Percentiles rank a stretch among this genome's conserved stretches.
Evolutionary conservation across 2,329 filamentous ascomycete species (phyloP).

Genomic region (Talaromyces funiculosus): DNA sequence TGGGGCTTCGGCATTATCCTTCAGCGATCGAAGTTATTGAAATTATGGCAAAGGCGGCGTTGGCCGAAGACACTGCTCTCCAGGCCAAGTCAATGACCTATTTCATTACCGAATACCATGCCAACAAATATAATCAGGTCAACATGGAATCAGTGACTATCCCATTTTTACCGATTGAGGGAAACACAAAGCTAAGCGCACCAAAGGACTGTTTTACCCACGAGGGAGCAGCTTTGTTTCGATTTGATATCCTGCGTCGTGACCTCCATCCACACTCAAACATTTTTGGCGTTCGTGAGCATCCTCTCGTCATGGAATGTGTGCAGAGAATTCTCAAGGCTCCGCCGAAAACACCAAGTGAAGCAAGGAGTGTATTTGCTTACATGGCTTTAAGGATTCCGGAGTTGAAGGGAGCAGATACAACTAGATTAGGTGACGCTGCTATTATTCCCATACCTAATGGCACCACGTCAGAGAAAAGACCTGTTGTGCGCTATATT

Average conservation of each 20-base stretch:
- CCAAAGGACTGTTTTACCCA: constrained; percentile 81
- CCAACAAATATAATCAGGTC: constrained; percentile 66
- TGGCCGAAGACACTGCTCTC: constrained; percentile 46
- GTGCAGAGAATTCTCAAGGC: constrained; percentile 65
- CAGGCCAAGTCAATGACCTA: constrained; percentile 71
- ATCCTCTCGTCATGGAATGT: constrained; percentile 74
- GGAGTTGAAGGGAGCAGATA: constrained; percentile 61
- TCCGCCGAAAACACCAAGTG: constrained; percentile 61
- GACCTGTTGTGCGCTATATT: constrained; percentile 48
- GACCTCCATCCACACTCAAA: constrained; percentile 75
- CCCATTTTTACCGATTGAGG: constrained; percentile 68
- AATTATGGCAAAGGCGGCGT: constrained; percentile 64
- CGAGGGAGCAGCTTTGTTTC: constrained; percentile 66
- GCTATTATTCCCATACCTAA: constrained; percentile 64
- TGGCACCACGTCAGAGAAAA: constrained; percentile 36
- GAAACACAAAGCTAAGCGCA: constrained; percentile 57
- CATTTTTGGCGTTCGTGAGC: constrained; percentile 78
- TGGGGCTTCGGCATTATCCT: constrained; percentile 71
- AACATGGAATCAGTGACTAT: constrained; percentile 52
- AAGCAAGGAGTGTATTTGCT: constrained; percentile 68
- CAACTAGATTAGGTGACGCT: constrained; percentile 58
- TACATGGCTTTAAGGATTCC: constrained; percentile 75
- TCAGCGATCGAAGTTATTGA: constrained; percentile 67
- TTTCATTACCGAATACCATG: constrained; percentile 72
- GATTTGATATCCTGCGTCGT: constrained; percentile 69